These are phyloP conservation scores for Rickenella mellea DNA, from an alignment of 768 basidiomycete genomes.

Conservation along the genomic window DNA sequence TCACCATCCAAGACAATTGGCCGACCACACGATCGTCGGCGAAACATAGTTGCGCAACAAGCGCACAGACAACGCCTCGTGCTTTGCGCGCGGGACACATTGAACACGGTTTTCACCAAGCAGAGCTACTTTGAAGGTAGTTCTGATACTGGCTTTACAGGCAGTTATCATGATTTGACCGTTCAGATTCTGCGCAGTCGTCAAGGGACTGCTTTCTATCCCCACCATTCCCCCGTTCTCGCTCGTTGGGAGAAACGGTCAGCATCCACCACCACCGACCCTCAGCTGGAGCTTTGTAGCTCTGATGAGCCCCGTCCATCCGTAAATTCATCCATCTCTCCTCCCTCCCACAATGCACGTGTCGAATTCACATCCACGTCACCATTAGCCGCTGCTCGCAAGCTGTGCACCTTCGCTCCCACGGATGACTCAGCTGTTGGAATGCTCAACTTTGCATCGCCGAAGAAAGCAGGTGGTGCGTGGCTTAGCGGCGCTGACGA, in stretches of 20 bases:
- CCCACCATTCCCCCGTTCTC: slow-evolving; percentile 25
- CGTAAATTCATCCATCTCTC: neutral
- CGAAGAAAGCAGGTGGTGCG: slow-evolving; percentile 35
- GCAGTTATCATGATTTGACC: slow-evolving; percentile 22
- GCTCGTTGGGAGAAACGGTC: slow-evolving; percentile 20
- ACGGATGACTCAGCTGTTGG: slow-evolving; percentile 19
- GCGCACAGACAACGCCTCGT: neutral
- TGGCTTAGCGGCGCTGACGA: slow-evolving; percentile 35
- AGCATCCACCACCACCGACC: slow-evolving; percentile 5
- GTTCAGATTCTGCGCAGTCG: slow-evolving; percentile 24
- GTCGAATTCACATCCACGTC: slow-evolving; percentile 22
- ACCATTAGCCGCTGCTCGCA: slow-evolving; percentile 23
- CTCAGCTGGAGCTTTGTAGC: no score
- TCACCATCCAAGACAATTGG: no score
- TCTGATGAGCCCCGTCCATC: neutral
- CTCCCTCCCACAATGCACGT: slow-evolving; percentile 5
- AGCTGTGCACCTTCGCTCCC: slow-evolving; percentile 14
- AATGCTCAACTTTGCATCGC: slow-evolving; percentile 32
- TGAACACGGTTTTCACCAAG: neutral
- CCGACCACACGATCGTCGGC: no score
- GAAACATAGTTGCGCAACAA: neutral
- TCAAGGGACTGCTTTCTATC: slow-evolving; percentile 30
- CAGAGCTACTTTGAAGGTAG: neutral
- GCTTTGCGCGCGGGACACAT: neutral
- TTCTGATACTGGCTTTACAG: slow-evolving; percentile 1